Percentiles rank a stretch among this genome's conserved stretches.
Evolutionary conservation across 2,329 filamentous ascomycete genomes (phyloP).

Genomic region (Ceratocystis papillata): DNA sequence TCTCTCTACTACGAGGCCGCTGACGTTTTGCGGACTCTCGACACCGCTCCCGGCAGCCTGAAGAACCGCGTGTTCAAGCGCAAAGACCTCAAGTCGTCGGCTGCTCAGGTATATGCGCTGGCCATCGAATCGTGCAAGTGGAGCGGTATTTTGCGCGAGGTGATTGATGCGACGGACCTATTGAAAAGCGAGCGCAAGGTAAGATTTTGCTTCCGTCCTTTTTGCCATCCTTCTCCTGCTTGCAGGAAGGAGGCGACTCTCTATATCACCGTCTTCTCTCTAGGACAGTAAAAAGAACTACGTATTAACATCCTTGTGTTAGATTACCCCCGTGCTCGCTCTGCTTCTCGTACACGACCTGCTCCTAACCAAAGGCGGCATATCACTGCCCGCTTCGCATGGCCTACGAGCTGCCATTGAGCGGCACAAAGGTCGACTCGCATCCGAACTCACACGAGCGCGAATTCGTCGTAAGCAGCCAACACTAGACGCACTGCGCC

Average conservation of each 20-base stretch:
- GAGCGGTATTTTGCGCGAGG: conserved; percentile 73
- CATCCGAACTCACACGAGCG: conserved; percentile 70
- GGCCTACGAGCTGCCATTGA: conserved; percentile 65
- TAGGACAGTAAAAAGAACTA: not conserved
- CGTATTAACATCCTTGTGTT: not conserved
- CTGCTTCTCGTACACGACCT: conserved; percentile 80
- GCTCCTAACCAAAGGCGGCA: conserved; percentile 66
- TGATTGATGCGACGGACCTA: conserved; percentile 71
- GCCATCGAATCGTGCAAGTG: conserved; percentile 83
- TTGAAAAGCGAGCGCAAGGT: conserved; percentile 79
- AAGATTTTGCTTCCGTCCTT: conserved; percentile 26
- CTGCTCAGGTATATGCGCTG: conserved; percentile 76
- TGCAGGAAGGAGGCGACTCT: too few relatives aligned
- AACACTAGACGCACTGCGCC: conserved; percentile 55
- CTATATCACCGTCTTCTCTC: too few relatives aligned
- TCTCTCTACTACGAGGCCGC: conserved; percentile 92
- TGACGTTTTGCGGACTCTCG: conserved; percentile 49
- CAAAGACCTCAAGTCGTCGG: conserved; percentile 63
- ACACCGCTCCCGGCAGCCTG: conserved; percentile 66
- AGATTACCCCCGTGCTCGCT: conserved; percentile 72
- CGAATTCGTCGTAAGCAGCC: conserved; percentile 61
- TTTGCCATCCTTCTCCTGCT: not conserved
- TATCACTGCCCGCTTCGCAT: conserved; percentile 70
- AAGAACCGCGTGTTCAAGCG: conserved; percentile 75
- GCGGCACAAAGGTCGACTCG: conserved; percentile 68